Base-by-base conservation (phyloP, 2,329 filamentous ascomycete genomes). In the Gaeumannomyces sp. region DNA sequence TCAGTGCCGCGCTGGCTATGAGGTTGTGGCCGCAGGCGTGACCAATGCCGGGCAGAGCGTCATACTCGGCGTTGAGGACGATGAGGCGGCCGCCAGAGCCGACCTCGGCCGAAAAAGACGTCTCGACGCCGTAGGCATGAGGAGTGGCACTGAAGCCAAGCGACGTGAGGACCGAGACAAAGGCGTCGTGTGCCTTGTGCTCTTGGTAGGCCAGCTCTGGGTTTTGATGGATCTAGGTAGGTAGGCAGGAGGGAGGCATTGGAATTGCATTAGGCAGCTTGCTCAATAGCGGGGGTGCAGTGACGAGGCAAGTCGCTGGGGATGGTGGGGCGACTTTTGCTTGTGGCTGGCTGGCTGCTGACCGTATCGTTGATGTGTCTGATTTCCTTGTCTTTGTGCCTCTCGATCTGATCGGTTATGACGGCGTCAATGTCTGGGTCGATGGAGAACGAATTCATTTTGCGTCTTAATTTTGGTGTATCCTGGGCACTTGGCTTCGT, bases 161-260 rank as follows among this genome's bases (percentile, higher is more conserved):
- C 3, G 70, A 65, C 57, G 79, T 74, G 0, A 85, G 73, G 45
- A 81, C 76, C 7, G 72, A 67, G 22, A 77, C 77, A 62, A 85
- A 78, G 6, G 73, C 76, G 57, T 83, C 78, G 67, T 85, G 82
- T 4, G 83, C 83, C 27, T 75, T 75, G 68, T 77, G 72, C 68
- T 85, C 83, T 62, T 83, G 69, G 68, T 79, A 85, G 2, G 75
- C 77, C 0, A 81, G 72, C 69, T 85, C 83, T 0, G 83, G 83
- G 63, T 83, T 73, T 4, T 68, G 65, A 62, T 78, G 76, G 16
- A 79, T 71, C 65, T 71, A 58, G 28, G 35, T 38, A 4, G 35
- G 11, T 71, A 35, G 1, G 29, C 1, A 13, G 16, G 8, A 6
- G 11, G 22, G 28, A 28, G 22, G 25, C 57, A 13, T 27, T 27